Base-by-base conservation (phyloP, 148 eudicot genomes). In the Oxyria digyna region DNA sequence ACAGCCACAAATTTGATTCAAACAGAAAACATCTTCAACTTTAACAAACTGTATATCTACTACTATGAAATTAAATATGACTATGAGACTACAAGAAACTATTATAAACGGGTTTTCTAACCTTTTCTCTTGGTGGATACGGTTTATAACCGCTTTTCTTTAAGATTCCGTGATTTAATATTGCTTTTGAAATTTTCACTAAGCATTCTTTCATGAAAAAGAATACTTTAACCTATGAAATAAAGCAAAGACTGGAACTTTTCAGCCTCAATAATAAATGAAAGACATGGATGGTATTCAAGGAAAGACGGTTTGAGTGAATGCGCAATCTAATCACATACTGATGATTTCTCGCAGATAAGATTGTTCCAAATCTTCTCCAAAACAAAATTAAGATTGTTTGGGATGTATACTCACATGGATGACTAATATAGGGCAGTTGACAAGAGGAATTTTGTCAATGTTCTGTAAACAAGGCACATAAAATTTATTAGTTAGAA, bases 361-460 rank as follows among this genome's bases (percentile, higher is more conserved):
- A 3, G 57, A 50, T 50, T 21, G 4, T 50, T 49, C 55, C 4
- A 15, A 20, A 21, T 23, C 29, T 52, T 8, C 17, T 27, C 18
- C 33, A 27, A n/a, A n/a, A n/a, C 4, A 29, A 57, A 4, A 57
- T 26, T 40, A 38, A 55, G 54, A 62, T 38, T 24, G 23, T 43
- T 31, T 37, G 4, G 15, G 64, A 62, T 49, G 78, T 17, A n/a
- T 67, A 82, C 91, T 87, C 85, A 87, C 91, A 79, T 87, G 91
- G 74, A 87, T 82, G 71, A 87, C 66, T 45, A 87, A 84, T 43
- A 84, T 81, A 8, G 88, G 88, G 71, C 91, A 87, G 37, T 69
- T 77, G 66, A 87, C 87, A 72, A 66, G 73, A 6, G 87, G 83
- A 43, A 87, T 87, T 74, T 87, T 87, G 73, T 87, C 91, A 66